A percentile compares a stretch with the other conserved stretches of the same genome.
Conservation (phyloP, 1,284 basidiomycete genomes). For the Ceratobasidium sp. region DNA sequence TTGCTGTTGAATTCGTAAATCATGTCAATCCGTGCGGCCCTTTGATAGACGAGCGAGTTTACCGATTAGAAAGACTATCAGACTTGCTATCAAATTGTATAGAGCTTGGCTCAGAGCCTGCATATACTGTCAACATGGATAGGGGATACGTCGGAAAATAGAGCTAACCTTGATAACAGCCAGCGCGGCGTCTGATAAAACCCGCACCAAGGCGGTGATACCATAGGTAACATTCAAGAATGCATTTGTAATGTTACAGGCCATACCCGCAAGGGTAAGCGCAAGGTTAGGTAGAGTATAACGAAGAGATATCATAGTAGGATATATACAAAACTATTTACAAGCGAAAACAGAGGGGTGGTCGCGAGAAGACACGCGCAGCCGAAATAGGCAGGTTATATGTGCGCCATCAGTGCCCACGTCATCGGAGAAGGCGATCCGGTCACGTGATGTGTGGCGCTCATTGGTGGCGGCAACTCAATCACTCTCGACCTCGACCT, state of each 20-base stretch:
- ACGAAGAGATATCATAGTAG: constrained; percentile 13
- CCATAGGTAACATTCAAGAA: constrained; percentile 1
- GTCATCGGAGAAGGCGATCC: background rate
- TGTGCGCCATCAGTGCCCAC: constrained; percentile 28
- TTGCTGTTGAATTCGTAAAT: constrained; percentile 4
- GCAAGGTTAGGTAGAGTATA: constrained; percentile 19
- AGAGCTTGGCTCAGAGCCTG: constrained; percentile 15
- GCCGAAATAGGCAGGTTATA: constrained; percentile 13
- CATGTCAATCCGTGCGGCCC: background rate
- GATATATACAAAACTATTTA: constrained; percentile 26
- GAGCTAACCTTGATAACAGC: constrained; percentile 3
- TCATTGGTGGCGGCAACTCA: constrained; percentile 21
- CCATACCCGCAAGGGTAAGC: constrained; percentile 14
- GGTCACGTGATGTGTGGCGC: constrained; percentile 28
- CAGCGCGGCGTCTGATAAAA: background rate
- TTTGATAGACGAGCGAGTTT: background rate
- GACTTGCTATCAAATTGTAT: constrained; percentile 6
- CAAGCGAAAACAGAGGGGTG: constrained; percentile 11
- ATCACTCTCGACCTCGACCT: background rate
- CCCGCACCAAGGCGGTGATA: background rate
- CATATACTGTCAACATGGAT: background rate
- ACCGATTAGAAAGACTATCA: constrained; percentile 23
- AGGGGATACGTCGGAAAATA: background rate
- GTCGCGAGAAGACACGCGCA: constrained; percentile 4
- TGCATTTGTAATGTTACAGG: constrained; percentile 21